A percentile compares a stretch with the other conserved stretches of the same genome.
Evolutionary conservation across 1,284 basidiomycete genomes (phyloP).

Genomic region (Pulchroboletus neoregius): DNA sequence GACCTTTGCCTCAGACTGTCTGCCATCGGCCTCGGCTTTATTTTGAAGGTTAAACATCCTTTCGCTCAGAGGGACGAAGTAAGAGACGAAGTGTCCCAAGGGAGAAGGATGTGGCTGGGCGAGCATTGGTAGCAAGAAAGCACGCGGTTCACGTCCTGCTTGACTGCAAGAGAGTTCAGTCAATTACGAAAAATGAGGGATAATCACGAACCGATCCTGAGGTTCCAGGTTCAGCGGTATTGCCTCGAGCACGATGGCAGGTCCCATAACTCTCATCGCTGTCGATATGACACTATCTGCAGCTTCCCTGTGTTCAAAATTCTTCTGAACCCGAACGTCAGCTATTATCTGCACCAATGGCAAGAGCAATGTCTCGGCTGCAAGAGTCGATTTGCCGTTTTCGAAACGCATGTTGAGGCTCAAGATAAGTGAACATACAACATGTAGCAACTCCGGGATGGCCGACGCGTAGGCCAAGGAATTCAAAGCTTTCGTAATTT

Average conservation of each 20-base stretch:
- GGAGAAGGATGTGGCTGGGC: constrained; percentile 78
- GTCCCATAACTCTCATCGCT: constrained; percentile 86
- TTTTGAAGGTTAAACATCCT: constrained; percentile 86
- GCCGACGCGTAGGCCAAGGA: constrained; percentile 64
- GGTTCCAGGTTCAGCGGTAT: constrained; percentile 89
- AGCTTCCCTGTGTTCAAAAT: constrained; percentile 88
- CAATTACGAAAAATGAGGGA: background rate
- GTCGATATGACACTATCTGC: constrained; percentile 80
- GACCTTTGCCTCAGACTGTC: constrained; percentile 85
- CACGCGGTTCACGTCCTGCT: constrained; percentile 68
- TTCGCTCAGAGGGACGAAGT: constrained; percentile 93
- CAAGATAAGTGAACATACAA: constrained; percentile 54
- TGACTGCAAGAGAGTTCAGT: constrained; percentile 40
- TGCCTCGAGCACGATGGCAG: constrained; percentile 68
- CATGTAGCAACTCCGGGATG: constrained; percentile 67
- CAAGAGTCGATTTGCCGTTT: constrained; percentile 45
- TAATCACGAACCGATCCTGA: constrained; percentile 58
- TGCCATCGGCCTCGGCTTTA: constrained; percentile 66
- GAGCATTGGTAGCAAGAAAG: constrained; percentile 90
- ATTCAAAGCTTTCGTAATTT: constrained; percentile 64
- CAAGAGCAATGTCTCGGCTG: constrained; percentile 70
- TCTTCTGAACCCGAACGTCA: constrained; percentile 71
- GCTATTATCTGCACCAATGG: constrained; percentile 75
- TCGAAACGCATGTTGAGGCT: constrained; percentile 41
- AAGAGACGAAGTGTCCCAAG: constrained; percentile 80